Conservation (phyloP, 768 basidiomycete genomes). For the Pholiota conissans region DNA sequence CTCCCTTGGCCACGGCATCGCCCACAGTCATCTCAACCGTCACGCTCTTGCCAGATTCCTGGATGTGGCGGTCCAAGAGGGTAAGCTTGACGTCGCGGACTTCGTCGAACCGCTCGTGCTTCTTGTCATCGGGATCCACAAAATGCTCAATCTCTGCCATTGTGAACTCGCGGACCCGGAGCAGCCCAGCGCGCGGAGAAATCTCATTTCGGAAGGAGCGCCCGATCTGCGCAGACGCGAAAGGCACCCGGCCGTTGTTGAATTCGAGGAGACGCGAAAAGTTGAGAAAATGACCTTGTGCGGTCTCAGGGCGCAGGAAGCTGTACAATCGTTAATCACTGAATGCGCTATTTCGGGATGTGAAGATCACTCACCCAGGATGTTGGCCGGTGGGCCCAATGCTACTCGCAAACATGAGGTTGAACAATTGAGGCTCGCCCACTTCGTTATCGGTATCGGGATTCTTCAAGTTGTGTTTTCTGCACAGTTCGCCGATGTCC, state of each 20-base stretch:
- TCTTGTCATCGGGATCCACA: conserved; percentile 93
- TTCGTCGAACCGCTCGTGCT: conserved; percentile 81
- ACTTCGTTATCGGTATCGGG: conserved; percentile 94
- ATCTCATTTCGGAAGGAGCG: conserved; percentile 98
- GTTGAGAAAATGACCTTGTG: conserved; percentile 98
- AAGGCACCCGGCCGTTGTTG: conserved; percentile 95
- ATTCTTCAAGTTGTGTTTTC: conserved; percentile 76
- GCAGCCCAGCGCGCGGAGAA: conserved; percentile 91
- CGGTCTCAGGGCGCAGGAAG: conserved; percentile 96
- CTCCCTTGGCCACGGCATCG: conserved; percentile 81
- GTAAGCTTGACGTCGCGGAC: conserved; percentile 72
- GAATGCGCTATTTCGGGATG: conserved; percentile 1
- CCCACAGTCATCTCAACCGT: conserved; percentile 73
- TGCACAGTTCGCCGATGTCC: conserved; percentile 85
- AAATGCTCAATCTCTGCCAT: conserved; percentile 99
- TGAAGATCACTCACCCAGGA: conserved; percentile 65
- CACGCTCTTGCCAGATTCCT: conserved; percentile 69
- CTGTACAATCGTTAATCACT: conserved; percentile 36
- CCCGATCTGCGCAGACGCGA: conserved; percentile 97
- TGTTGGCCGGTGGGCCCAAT: conserved; percentile 98
- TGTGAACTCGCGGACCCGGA: conserved; percentile 98
- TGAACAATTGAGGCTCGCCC: conserved; percentile 92
- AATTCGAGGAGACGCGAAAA: conserved; percentile 96
- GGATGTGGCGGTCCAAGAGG: conserved; percentile 83
- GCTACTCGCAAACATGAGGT: conserved; percentile 97